These are phyloP conservation scores for Rhododendron ferrugineum DNA, from an alignment of 148 eudicot species.

Conservation along the genomic window DNA sequence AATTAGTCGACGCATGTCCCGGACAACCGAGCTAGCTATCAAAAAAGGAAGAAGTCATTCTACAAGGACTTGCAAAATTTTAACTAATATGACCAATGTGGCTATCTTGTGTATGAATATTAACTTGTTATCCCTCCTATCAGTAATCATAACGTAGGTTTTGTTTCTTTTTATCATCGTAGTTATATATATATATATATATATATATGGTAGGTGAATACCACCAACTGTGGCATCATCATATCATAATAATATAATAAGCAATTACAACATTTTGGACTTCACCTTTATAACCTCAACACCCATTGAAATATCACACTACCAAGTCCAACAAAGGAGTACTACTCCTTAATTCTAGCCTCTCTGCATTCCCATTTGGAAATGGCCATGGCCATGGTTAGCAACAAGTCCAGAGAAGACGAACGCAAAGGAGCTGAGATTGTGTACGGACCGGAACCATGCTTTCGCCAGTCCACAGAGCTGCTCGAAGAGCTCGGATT, in stretches of 20 bases:
- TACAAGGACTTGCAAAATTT: too few species aligned
- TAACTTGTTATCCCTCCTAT: too few species aligned
- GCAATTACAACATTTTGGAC: background rate
- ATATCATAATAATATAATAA: background rate
- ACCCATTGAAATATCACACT: background rate
- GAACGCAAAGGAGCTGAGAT: slow-evolving; percentile 66
- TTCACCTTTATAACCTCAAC: background rate
- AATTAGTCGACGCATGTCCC: too few species aligned
- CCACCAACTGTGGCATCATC: background rate
- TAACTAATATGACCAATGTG: too few species aligned
- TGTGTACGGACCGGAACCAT: slow-evolving; percentile 60
- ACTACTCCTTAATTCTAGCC: background rate
- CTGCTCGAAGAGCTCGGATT: slow-evolving; percentile 64
- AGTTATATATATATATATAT: too few species aligned
- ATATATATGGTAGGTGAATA: background rate
- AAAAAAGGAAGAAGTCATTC: too few species aligned
- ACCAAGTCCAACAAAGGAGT: background rate
- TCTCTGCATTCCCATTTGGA: background rate
- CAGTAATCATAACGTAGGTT: too few species aligned
- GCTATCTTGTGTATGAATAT: too few species aligned
- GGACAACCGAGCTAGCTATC: too few species aligned
- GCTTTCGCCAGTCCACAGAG: slow-evolving; percentile 44
- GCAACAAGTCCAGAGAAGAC: slow-evolving; percentile 15
- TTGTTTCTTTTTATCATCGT: too few species aligned
- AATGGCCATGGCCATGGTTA: slow-evolving; percentile 19